Conservation (phyloP, 495 filamentous ascomycete genomes). For the Rhypophila decipiens region DNA sequence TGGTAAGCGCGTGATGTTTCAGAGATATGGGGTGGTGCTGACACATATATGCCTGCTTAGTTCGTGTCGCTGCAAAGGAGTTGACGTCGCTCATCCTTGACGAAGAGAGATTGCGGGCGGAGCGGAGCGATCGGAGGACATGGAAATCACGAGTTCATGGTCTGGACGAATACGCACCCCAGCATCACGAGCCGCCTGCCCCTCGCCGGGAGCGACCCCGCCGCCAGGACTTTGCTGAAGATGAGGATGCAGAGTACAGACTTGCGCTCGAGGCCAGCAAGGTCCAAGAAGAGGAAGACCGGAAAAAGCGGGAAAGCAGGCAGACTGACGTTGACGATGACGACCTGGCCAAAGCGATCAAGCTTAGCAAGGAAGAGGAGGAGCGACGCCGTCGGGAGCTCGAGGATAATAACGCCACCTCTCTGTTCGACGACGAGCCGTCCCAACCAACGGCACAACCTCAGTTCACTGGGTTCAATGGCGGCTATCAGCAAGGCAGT, state of each 20-base stretch:
- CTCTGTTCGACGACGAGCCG: constrained; percentile 82
- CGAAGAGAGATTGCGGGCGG: constrained; percentile 86
- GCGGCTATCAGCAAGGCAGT: constrained; percentile 92
- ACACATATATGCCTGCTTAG: constrained; percentile 45
- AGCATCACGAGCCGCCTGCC: constrained; percentile 29
- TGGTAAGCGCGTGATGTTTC: constrained; percentile 50
- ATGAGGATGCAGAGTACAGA: constrained; percentile 88
- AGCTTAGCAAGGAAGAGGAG: constrained; percentile 87
- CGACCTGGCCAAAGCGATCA: constrained; percentile 91
- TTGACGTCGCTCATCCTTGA: constrained; percentile 90
- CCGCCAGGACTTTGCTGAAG: constrained; percentile 51
- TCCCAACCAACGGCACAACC: constrained; percentile 49
- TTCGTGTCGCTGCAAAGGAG: constrained; percentile 93
- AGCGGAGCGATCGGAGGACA: constrained; percentile 83
- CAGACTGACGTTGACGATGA: constrained; percentile 57
- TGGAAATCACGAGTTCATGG: constrained; percentile 97
- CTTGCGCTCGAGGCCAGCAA: constrained; percentile 96
- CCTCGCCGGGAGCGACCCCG: too few species aligned
- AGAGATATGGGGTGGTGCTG: too few species aligned
- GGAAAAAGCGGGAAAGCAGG: constrained; percentile 68
- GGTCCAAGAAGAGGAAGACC: constrained; percentile 89
- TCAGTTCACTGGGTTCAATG: constrained; percentile 84
- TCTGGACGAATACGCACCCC: constrained; percentile 70
- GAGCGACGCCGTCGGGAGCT: constrained; percentile 82
- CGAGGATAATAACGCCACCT: constrained; percentile 79